Evolutionary conservation across 257 asterid species (phyloP).

Genomic region (Petunia secreta): DNA sequence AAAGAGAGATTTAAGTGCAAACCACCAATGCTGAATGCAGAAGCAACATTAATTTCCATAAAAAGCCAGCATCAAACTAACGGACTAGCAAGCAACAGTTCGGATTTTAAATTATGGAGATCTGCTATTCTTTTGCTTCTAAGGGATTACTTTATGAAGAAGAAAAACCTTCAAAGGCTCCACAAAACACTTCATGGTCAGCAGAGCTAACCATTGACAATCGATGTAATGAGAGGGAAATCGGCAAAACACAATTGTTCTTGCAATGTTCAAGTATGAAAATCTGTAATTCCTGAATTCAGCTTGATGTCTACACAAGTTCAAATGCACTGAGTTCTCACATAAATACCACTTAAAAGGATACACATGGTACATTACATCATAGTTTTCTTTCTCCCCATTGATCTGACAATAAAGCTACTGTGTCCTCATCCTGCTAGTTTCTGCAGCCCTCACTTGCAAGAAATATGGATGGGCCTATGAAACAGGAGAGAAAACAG

Average conservation of each 20-base stretch:
- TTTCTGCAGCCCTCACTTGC: slow-evolving; percentile 32
- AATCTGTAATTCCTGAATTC: neutral
- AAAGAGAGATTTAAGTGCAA: neutral
- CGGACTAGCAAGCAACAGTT: neutral
- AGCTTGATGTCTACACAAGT: neutral
- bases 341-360: neutral
- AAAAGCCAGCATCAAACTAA: too few species aligned
- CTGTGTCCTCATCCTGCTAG: slow-evolving; percentile 29
- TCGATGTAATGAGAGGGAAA: neutral
- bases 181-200: neutral
- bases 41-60: neutral
- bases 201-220: neutral
- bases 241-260: neutral
- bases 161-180: neutral
- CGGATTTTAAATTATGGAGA: neutral
- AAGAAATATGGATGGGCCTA: slow-evolving; percentile 30
- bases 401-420: neutral
- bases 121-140: neutral
- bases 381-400: neutral
- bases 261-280: neutral
- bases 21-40: neutral
- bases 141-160: neutral
- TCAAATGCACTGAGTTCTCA: slow-evolving; percentile 5
- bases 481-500: neutral
- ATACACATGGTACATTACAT: slow-evolving; percentile 11